Conservation (phyloP, 2,329 filamentous ascomycete species). For the Penicillium sp. region DNA sequence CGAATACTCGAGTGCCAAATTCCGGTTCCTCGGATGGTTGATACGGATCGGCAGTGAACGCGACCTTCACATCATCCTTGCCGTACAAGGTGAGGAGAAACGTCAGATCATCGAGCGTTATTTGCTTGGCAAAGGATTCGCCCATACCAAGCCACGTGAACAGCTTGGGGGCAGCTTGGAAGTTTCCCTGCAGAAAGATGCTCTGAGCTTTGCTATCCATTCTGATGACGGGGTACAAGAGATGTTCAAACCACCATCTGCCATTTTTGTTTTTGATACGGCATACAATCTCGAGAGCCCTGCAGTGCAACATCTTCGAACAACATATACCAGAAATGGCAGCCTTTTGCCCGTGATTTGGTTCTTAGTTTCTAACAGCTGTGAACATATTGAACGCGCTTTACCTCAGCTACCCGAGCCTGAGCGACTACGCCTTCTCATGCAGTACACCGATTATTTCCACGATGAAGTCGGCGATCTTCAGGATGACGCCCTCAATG, state of each 20-base stretch:
- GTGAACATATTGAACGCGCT: constrained; percentile 51
- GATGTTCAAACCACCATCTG: constrained; percentile 40
- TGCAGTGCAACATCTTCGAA: constrained; percentile 45
- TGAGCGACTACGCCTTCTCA: constrained; percentile 39
- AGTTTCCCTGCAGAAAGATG: constrained; percentile 41
- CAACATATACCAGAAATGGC: constrained; percentile 39
- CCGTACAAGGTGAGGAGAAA: constrained; percentile 41
- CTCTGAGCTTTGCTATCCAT: constrained; percentile 44
- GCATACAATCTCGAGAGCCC: constrained; percentile 47
- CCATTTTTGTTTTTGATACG: constrained; percentile 51
- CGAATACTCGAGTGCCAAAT: constrained; percentile 53
- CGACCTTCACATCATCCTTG: constrained; percentile 47
- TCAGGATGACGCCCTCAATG: constrained; percentile 46
- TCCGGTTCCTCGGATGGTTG: constrained; percentile 49
- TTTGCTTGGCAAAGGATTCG: constrained; percentile 46
- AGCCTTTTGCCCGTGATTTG: constrained; percentile 49
- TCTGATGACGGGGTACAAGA: constrained; percentile 37
- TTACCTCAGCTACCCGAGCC: constrained; percentile 42
- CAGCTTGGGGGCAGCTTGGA: constrained; percentile 42
- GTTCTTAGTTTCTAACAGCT: constrained; percentile 50
- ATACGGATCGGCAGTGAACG: constrained; percentile 40
- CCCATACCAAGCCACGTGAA: constrained; percentile 33
- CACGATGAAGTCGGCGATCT: constrained; percentile 45
- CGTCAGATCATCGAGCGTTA: constrained; percentile 48
- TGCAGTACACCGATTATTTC: constrained; percentile 40